phyloP scores from a whole-genome alignment of 23 red algal species.

The Gracilaria gracilis region DNA sequence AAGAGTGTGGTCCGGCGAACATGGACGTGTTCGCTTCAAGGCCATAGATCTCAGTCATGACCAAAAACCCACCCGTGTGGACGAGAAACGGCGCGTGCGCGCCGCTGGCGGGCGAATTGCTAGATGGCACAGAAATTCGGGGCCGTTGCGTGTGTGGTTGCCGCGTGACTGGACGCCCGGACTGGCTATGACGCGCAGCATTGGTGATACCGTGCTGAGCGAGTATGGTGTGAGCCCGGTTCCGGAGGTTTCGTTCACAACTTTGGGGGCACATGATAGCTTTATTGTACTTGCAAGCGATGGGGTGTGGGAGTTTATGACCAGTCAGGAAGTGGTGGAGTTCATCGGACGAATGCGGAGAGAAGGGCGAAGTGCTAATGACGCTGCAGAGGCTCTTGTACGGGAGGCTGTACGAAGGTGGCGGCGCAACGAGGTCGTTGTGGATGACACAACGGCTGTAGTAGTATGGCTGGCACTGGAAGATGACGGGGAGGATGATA shows the following conservation, averaged over 20 bases:
- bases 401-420: conserved; percentile 94
- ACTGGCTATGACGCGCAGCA: conserved; percentile 95
- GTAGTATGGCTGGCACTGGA: conserved; percentile 90
- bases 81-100: conserved; percentile 86
- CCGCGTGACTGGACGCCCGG: conserved; percentile 90
- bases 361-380: conserved; percentile 64
- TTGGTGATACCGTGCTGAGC: conserved; percentile 90
- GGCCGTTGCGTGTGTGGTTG: conserved; percentile 92
- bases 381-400: conserved; percentile 85
- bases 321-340: conserved; percentile 81
- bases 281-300: conserved; percentile 91
- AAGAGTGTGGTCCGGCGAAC: conserved; percentile 25
- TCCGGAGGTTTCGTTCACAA: conserved; percentile 86
- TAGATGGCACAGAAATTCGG: conserved; percentile 81
- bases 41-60: conserved; percentile 78
- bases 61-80: conserved; percentile 85
- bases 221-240: conserved; percentile 82
- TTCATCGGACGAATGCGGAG: conserved; percentile 77
- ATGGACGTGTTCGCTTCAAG: conserved; percentile 54
- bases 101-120: conserved; percentile 86
- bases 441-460: conserved; percentile 95
- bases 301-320: conserved; percentile 99
- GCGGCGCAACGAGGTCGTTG: conserved; percentile 87
- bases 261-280: conserved; percentile 59
- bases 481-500: conserved; percentile 48